phyloP scores from a whole-genome alignment of 192 early-diverging fungal species.

The Funneliformis geosporum region DNA sequence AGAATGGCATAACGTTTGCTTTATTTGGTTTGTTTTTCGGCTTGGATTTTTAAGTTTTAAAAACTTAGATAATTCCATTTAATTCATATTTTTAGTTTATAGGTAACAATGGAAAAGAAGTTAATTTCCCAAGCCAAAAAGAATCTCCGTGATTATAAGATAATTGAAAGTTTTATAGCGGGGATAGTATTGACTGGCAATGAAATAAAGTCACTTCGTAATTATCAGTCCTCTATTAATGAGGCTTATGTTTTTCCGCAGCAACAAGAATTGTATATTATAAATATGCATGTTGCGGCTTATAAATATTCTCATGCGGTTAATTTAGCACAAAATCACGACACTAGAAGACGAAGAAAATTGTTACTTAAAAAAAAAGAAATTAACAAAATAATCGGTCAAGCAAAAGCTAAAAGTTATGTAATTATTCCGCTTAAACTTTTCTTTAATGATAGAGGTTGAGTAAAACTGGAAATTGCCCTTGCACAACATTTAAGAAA shows the following conservation, averaged over 20 bases:
- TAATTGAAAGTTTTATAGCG: background rate
- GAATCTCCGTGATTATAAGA: background rate
- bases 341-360: background rate
- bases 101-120: too few relatives aligned
- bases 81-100: too few relatives aligned
- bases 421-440: conserved; percentile 7
- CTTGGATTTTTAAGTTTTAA: too few relatives aligned
- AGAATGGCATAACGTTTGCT: too few relatives aligned
- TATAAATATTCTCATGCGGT: background rate
- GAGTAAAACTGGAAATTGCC: background rate
- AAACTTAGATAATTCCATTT: too few relatives aligned
- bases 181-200: background rate
- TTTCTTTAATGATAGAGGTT: background rate
- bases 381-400: background rate
- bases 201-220: conserved; percentile 5
- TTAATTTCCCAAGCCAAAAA: background rate
- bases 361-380: background rate
- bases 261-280: background rate
- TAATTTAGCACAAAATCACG: too few relatives aligned
- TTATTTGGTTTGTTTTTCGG: too few relatives aligned
- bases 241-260: conserved; percentile 6
- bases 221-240: background rate
- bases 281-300: background rate
- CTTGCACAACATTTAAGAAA: background rate
- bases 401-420: conserved; percentile 11